phyloP scores from a whole-genome alignment of 2,329 filamentous ascomycete genomes.

The Colletotrichum kahawae region DNA sequence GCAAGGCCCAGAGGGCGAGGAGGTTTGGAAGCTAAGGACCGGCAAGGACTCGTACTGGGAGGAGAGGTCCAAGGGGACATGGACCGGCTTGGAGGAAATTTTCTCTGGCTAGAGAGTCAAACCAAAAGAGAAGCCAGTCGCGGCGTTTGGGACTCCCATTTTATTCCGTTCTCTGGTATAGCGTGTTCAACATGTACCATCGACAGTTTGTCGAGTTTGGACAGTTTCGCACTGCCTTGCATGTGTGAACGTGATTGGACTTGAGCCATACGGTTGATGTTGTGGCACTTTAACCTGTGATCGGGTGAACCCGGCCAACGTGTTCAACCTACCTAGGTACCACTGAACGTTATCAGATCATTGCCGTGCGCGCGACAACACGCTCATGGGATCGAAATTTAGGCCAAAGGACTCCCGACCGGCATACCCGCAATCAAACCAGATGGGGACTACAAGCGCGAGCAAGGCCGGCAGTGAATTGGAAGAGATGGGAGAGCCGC shows the following conservation, averaged over 20 bases:
- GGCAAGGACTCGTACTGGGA: conserved; percentile 96
- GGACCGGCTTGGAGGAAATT: conserved; percentile 62
- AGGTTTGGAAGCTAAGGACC: conserved; percentile 76
- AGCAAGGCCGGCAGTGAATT: not conserved
- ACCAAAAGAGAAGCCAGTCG: not conserved
- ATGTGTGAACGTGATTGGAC: not conserved
- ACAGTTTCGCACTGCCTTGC: not conserved
- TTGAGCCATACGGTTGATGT: not conserved
- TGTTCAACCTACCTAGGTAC: not conserved
- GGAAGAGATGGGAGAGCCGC: not conserved
- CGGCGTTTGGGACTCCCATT: not conserved
- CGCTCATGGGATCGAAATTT: not conserved
- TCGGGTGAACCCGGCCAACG: not conserved
- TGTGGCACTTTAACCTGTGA: not conserved
- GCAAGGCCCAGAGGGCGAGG: conserved; percentile 63
- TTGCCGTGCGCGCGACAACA: not conserved
- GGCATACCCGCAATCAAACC: not conserved
- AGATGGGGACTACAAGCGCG: not conserved
- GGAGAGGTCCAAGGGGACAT: conserved; percentile 71
- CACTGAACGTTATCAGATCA: not conserved
- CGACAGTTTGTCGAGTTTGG: not conserved
- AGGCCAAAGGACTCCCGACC: not conserved
- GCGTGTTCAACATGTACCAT: not conserved
- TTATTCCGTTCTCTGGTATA: not conserved
- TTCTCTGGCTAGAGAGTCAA: conserved; percentile 35